phyloP scores from a whole-genome alignment of 2,329 filamentous ascomycete genomes.

The Penicillium sp. region DNA sequence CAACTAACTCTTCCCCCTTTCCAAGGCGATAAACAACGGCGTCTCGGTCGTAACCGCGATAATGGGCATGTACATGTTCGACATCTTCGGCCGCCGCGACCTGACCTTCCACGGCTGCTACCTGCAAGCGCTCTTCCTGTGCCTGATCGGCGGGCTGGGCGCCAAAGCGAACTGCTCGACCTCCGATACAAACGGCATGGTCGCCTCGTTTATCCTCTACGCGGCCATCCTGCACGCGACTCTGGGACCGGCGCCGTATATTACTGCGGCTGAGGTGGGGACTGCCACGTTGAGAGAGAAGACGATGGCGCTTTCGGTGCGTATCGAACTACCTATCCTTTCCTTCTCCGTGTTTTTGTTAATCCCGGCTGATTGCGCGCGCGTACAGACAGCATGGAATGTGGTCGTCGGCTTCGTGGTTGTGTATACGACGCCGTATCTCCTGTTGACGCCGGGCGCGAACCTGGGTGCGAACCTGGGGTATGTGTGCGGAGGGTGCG shows the following conservation, averaged over 20 bases:
- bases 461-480: conserved; percentile 1
- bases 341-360: not conserved
- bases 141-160: not conserved
- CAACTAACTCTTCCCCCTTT: not conserved
- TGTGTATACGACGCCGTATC: not conserved
- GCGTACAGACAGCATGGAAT: not conserved
- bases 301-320: conserved; percentile 4
- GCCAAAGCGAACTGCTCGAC: not conserved
- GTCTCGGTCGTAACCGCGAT: conserved; percentile 1
- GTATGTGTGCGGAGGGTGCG: conserved; percentile 3
- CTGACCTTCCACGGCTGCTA: conserved; percentile 3
- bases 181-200: conserved; percentile 1
- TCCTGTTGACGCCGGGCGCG: conserved; percentile 1
- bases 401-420: conserved; percentile 2
- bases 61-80: conserved; percentile 1
- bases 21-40: not conserved
- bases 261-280: not conserved
- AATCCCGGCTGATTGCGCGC: no score
- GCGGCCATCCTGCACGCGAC: not conserved
- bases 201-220: conserved; percentile 1
- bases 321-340: not conserved
- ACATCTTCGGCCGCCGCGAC: conserved; percentile 1
- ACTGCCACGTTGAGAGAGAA: not conserved
- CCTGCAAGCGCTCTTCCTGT: not conserved
- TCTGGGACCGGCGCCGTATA: not conserved